phyloP scores from a whole-genome alignment of 2,329 filamentous ascomycete species.

The Aureobasidium subglaciale region DNA sequence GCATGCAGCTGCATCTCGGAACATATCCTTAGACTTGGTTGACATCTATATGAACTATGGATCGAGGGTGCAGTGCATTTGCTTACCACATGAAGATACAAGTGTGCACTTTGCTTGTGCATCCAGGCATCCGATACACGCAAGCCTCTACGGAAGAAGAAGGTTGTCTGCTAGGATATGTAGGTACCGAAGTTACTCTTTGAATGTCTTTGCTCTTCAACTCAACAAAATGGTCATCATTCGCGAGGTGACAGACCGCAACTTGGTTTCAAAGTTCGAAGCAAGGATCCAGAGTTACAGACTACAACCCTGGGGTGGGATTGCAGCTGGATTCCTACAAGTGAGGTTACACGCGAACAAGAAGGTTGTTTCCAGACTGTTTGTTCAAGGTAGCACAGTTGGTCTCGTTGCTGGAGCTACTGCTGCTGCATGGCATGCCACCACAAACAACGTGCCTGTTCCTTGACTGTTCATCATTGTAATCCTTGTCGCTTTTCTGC shows the following conservation, averaged over 20 bases:
- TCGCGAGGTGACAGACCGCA: background rate
- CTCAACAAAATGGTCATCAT: background rate
- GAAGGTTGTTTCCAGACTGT: background rate
- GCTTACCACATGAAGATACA: background rate
- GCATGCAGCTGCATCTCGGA: background rate
- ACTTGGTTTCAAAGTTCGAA: background rate
- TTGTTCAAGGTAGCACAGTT: background rate
- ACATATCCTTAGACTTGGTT: background rate
- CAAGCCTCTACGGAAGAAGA: background rate
- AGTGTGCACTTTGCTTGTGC: background rate
- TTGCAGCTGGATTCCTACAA: background rate
- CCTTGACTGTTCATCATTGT: background rate
- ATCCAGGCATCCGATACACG: background rate
- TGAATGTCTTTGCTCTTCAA: background rate
- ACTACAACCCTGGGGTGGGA: background rate
- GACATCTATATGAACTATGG: background rate
- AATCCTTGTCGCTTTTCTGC: background rate
- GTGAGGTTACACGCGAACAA: background rate
- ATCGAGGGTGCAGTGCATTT: background rate
- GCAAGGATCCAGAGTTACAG: background rate
- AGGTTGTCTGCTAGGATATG: background rate
- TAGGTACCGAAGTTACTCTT: background rate
- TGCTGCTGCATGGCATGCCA: background rate
- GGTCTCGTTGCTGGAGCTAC: background rate
- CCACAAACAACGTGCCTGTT: background rate